These are phyloP conservation scores for Funneliformis geosporum DNA, from an alignment of 192 early-diverging fungal genomes.

Conservation along the genomic window DNA sequence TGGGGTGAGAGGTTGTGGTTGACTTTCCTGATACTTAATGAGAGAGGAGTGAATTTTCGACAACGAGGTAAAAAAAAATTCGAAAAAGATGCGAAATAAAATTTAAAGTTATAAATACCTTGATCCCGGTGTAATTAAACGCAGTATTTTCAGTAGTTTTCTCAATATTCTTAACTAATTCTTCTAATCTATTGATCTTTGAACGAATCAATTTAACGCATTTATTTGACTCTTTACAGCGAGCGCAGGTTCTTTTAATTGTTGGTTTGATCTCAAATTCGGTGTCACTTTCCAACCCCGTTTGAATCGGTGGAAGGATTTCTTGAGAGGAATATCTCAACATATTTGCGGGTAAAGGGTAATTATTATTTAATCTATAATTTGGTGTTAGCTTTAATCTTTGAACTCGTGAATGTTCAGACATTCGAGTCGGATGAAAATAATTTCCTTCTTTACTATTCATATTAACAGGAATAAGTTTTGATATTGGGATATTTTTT, in stretches of 20 bases:
- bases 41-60: not conserved
- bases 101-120: not conserved
- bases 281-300: not conserved
- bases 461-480: too few relatives aligned
- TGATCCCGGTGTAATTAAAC: not conserved
- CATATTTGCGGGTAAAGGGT: not conserved
- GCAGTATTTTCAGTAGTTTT: not conserved
- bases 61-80: not conserved
- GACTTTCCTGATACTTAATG: too few relatives aligned
- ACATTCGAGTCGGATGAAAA: too few relatives aligned
- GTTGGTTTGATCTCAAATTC: not conserved
- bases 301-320: not conserved
- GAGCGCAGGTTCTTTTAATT: slow-evolving; percentile 15
- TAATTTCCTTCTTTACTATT: too few relatives aligned
- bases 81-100: not conserved
- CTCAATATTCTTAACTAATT: not conserved
- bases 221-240: slow-evolving; percentile 11
- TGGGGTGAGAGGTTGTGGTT: not conserved
- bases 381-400: not conserved
- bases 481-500: too few relatives aligned
- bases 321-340: not conserved
- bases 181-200: not conserved
- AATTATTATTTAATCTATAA: not conserved
- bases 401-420: not conserved
- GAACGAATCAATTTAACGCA: slow-evolving; percentile 6